Conservation (phyloP, 345 rosid species). For the Melaleuca alternifolia region DNA sequence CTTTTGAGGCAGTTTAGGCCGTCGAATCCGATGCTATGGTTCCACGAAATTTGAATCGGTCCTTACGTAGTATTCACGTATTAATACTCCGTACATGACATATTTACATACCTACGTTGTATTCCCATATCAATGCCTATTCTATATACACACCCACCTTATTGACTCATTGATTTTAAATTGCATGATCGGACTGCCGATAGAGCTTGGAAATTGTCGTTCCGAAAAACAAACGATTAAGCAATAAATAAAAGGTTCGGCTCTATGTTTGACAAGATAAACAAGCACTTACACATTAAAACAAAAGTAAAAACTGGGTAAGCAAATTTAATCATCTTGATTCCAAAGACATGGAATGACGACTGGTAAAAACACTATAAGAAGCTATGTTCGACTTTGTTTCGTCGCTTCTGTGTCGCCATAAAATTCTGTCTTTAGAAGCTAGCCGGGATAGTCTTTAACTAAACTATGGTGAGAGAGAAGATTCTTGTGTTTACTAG, state of each 20-base stretch:
- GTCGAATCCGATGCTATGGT: slow-evolving; percentile 21
- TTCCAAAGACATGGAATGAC: neutral
- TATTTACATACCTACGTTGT: too few species aligned
- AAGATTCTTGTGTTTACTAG: too few species aligned
- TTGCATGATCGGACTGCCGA: neutral
- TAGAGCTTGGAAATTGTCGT: neutral
- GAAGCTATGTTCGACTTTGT: neutral
- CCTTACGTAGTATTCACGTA: slow-evolving; percentile 1
- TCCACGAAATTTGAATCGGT: slow-evolving; percentile 44
- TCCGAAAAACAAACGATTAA: neutral
- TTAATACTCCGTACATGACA: neutral
- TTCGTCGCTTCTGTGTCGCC: too few species aligned
- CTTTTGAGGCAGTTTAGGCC: slow-evolving; percentile 27
- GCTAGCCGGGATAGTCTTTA: too few species aligned
- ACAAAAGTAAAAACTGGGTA: neutral
- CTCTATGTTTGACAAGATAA: neutral
- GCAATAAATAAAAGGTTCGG: neutral
- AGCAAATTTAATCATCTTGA: neutral
- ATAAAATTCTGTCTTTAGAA: too few species aligned
- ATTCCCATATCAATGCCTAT: too few species aligned
- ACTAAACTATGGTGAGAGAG: too few species aligned
- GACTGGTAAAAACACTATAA: neutral
- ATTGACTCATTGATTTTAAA: neutral
- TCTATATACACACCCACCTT: neutral
- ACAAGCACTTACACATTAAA: neutral